Conservation (phyloP, 2,329 filamentous ascomycete genomes). For the Sclerotinia spermophila region DNA sequence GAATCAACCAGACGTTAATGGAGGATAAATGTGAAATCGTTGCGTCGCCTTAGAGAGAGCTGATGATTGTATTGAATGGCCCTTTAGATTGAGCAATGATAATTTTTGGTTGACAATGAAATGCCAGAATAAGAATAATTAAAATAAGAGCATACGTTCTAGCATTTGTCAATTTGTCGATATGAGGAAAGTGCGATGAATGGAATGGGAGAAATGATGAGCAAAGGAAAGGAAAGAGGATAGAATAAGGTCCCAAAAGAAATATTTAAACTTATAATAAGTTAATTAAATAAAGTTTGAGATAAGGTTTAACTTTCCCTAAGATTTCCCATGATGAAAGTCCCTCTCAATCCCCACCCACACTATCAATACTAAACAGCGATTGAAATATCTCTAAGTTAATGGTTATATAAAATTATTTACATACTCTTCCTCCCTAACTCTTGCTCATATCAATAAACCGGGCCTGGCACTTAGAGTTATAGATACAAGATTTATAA, state of each 20-base stretch:
- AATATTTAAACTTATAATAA: not conserved
- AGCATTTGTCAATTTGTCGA: not conserved
- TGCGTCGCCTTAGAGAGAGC: not conserved
- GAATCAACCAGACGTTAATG: not conserved
- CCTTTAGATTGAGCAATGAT: not conserved
- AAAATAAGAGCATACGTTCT: not conserved
- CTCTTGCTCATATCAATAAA: not conserved
- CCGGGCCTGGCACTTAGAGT: not conserved
- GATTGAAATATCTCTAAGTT: not conserved
- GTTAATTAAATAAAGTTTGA: not conserved
- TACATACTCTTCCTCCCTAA: not conserved
- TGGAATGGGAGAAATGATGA: not conserved
- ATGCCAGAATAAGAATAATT: not conserved
- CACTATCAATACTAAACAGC: no score
- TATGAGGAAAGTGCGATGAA: not conserved
- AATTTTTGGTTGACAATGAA: not conserved
- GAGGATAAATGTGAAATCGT: constrained; percentile 2
- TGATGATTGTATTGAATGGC: not conserved
- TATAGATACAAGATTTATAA: not conserved
- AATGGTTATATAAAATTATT: not conserved
- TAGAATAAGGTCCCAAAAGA: not conserved
- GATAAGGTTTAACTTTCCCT: not conserved
- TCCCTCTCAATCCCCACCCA: not conserved
- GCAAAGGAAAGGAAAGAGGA: not conserved
- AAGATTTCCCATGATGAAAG: not conserved